These are phyloP conservation scores for Mycocentrospora acerina DNA, from an alignment of 2,329 filamentous ascomycete species.

Conservation along the genomic window DNA sequence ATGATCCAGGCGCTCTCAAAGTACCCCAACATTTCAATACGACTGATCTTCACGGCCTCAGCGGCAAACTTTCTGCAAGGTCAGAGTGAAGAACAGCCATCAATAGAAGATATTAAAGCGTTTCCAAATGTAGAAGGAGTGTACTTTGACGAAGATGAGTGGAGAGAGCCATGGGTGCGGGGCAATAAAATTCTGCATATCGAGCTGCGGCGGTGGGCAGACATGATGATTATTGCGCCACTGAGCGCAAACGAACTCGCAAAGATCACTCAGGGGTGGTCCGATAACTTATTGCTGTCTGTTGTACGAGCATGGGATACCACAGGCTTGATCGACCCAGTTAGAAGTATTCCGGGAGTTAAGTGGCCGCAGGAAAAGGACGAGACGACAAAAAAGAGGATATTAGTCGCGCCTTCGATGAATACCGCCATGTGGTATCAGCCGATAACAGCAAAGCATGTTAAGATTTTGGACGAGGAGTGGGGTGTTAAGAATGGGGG, in stretches of 20 bases:
- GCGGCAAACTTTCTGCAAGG: constrained; percentile 75
- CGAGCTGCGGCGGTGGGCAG: constrained; percentile 78
- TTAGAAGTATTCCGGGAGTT: constrained; percentile 29
- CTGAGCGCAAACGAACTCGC: constrained; percentile 83
- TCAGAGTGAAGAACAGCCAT: constrained; percentile 76
- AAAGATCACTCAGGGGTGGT: constrained; percentile 76
- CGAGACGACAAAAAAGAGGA: constrained; percentile 53
- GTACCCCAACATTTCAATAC: constrained; percentile 67
- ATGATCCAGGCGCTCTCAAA: constrained; percentile 57
- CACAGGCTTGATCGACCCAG: constrained; percentile 34
- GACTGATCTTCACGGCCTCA: constrained; percentile 76
- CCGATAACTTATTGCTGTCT: constrained; percentile 71
- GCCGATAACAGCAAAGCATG: constrained; percentile 73
- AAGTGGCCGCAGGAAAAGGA: constrained; percentile 19
- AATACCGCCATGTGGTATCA: constrained; percentile 91
- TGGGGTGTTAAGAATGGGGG: constrained; percentile 60
- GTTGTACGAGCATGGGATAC: constrained; percentile 89
- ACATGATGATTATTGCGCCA: constrained; percentile 78
- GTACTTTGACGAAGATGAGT: constrained; percentile 84
- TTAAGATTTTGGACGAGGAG: constrained; percentile 69
- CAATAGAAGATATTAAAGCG: constrained; percentile 58
- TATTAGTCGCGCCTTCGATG: constrained; percentile 80
- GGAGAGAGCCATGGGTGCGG: constrained; percentile 74
- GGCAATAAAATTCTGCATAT: constrained; percentile 87
- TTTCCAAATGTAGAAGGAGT: constrained; percentile 76